These are phyloP conservation scores for Penicillium sp. DNA, from an alignment of 2,329 filamentous ascomycete genomes.

Conservation along the genomic window DNA sequence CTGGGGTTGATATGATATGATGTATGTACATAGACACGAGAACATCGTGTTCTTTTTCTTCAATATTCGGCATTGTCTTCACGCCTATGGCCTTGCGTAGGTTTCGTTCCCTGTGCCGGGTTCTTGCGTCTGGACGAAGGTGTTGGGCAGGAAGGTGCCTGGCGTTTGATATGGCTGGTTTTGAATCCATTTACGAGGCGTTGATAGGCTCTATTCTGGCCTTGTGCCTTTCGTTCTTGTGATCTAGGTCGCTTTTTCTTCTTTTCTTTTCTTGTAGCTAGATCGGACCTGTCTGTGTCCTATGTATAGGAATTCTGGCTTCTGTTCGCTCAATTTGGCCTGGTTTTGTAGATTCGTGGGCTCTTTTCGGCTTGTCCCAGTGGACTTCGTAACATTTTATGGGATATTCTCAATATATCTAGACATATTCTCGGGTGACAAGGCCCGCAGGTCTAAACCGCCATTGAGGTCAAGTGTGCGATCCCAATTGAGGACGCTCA, in stretches of 20 bases:
- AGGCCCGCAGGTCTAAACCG: neutral
- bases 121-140: slow-evolving; percentile 28
- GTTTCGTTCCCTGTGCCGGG: slow-evolving; percentile 19
- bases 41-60: slow-evolving; percentile 28
- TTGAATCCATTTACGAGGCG: slow-evolving; percentile 28
- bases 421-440: neutral
- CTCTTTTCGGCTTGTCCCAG: neutral
- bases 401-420: neutral
- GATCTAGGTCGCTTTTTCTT: slow-evolving; percentile 10
- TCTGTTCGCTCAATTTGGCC: neutral
- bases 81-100: slow-evolving; percentile 27
- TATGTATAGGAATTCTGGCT: slow-evolving; percentile 6
- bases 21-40: slow-evolving; percentile 40
- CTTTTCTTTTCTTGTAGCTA: slow-evolving; percentile 7
- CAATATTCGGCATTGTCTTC: slow-evolving; percentile 27
- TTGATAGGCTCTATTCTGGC: slow-evolving; percentile 13
- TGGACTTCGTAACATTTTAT: neutral
- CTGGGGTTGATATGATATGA: slow-evolving; percentile 34
- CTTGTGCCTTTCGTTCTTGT: slow-evolving; percentile 14
- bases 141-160: slow-evolving; percentile 32
- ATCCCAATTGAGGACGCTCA: neutral
- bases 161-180: slow-evolving; percentile 32
- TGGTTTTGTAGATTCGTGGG: neutral
- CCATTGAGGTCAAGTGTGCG: neutral
- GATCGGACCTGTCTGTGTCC: slow-evolving; percentile 8